Percentiles rank a stretch among this genome's conserved stretches.
These are phyloP conservation scores for Porphyra umbilicalis DNA, from an alignment of 31 red algal species.

Conservation along the genomic window DNA sequence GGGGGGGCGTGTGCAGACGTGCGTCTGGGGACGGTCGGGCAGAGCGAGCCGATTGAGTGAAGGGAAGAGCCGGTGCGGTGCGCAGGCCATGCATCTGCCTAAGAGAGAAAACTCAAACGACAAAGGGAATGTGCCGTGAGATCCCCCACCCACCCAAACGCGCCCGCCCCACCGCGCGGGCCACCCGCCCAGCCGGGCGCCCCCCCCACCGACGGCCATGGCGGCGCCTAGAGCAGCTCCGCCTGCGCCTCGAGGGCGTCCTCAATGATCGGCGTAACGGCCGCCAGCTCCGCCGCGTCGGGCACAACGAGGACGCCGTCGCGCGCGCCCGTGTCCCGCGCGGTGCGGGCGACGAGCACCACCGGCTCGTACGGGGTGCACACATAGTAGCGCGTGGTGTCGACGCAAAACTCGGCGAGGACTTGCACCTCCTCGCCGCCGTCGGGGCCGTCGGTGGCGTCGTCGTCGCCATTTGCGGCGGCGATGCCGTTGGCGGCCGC, in stretches of 20 bases:
- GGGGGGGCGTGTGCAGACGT: too few relatives aligned
- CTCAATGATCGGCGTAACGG: neutral
- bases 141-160: too few relatives aligned
- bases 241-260: neutral
- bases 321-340: neutral
- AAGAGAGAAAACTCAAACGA: too few relatives aligned
- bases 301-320: neutral
- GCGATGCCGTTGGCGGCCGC: neutral
- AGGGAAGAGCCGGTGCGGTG: too few relatives aligned
- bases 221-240: neutral
- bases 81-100: too few relatives aligned
- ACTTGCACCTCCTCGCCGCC: neutral
- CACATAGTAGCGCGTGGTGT: neutral
- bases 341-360: neutral
- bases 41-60: too few relatives aligned
- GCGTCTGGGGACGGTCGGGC: too few relatives aligned
- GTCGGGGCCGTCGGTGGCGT: neutral
- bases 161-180: too few relatives aligned
- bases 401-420: neutral
- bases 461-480: neutral
- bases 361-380: neutral
- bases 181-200: too few relatives aligned
- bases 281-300: neutral
- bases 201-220: too few relatives aligned
- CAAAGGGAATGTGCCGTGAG: too few relatives aligned